Percentiles rank a stretch among this genome's conserved stretches.
These are phyloP conservation scores for Annulohypoxylon bovei DNA, from an alignment of 495 filamentous ascomycete species.

Conservation along the genomic window DNA sequence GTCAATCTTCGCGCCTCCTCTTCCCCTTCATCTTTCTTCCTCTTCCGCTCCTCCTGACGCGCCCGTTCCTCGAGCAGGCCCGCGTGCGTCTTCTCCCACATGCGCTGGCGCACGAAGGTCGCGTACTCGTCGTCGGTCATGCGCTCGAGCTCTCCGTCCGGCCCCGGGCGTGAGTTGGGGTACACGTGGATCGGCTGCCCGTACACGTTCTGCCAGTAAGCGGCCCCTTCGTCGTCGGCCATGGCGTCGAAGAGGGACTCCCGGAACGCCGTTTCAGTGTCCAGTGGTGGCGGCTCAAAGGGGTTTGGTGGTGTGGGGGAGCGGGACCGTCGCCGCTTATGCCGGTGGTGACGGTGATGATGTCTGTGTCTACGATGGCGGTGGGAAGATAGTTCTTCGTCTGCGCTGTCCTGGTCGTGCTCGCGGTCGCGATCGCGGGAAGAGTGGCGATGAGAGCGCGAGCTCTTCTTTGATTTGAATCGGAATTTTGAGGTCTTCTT, in stretches of 20 bases:
- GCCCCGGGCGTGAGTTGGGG: constrained; percentile 25
- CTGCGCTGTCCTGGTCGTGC: constrained; percentile 25
- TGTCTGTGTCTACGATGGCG: constrained; percentile 43
- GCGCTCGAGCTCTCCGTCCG: constrained; percentile 72
- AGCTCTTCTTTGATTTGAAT: constrained; percentile 61
- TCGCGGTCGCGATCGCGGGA: constrained; percentile 28
- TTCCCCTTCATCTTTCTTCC: constrained; percentile 50
- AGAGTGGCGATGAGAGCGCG: constrained; percentile 31
- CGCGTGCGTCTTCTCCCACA: constrained; percentile 92
- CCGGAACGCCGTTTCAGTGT: constrained; percentile 80
- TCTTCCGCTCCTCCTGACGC: constrained; percentile 55
- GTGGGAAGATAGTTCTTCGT: constrained; percentile 21
- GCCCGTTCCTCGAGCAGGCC: constrained; percentile 66
- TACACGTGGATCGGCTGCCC: constrained; percentile 81
- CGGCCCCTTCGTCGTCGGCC: constrained; percentile 95
- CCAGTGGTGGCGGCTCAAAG: constrained; percentile 64
- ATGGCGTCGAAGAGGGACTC: constrained; percentile 99
- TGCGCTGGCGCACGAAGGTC: constrained; percentile 79
- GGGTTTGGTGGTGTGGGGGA: constrained; percentile 51
- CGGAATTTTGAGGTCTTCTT: constrained; percentile 63
- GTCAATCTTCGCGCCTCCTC: constrained; percentile 61
- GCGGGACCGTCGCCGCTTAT: constrained; percentile 44
- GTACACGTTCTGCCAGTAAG: constrained; percentile 94
- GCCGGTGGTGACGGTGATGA: constrained; percentile 45
- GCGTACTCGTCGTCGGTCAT: constrained; percentile 96